Base-by-base conservation (phyloP, 768 basidiomycete species). In the Boletales sp. region DNA sequence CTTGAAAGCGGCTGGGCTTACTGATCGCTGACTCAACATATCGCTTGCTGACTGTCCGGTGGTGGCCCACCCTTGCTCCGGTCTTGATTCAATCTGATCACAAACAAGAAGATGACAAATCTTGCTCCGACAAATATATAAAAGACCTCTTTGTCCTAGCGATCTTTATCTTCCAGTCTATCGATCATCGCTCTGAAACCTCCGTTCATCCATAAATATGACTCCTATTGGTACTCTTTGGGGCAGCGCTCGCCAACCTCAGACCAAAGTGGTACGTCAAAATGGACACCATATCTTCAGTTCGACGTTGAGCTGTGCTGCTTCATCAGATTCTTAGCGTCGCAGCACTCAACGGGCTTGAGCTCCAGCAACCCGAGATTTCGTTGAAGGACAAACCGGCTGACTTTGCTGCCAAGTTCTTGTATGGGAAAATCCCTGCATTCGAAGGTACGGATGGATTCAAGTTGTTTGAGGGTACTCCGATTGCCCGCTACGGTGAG, bases 401-500 rank as follows among this genome's bases (percentile, higher is more conserved):
- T 0, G 56, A 47, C 11, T 62, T 55, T 19, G 29, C 29, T 2
- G 6, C 36, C 29, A 58, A 58, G 21, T 63, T 62, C 21, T 24
- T 48, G 1, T 53, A 55, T n/a, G 58, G 55, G 1, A 63, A 62
- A 29, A 47, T 60, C 9, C 60, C 60, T 5, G 40, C 58, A 4
- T 63, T 63, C 37, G 55, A 62, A 17, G 45, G 24, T 8, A 13
- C n/a, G 4, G 52, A 62, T 19, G 62, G 59, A 35, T 62, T 54
- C 35, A 51, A 27, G 34, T 32, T 63, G 32, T 38, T 37, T 2
- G 57, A 63, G 34, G 55, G 61, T 5, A 7, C 46, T 2, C 9
- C 52, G 10, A 63, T 63, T 13, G 57, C 58, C 1, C 60, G 52
- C 21, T 57, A 63, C 19, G 4, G 61, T 58, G 41, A 43, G 55